Conservation (phyloP, 257 asterid species). For the Cordia subcordata region DNA sequence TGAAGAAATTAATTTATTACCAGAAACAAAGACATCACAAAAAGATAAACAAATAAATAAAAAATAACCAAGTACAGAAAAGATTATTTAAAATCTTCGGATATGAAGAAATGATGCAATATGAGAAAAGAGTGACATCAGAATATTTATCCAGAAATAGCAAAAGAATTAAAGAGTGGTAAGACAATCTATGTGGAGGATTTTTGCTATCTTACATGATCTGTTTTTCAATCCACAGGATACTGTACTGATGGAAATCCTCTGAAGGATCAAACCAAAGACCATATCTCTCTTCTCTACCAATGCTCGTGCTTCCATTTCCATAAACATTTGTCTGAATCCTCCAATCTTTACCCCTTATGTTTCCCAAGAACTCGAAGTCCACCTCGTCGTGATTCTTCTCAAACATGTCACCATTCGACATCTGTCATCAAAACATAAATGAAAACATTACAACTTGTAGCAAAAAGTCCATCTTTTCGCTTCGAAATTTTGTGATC, state of each 20-base stretch:
- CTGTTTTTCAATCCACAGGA: constrained; percentile 61
- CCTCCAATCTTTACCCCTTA: constrained; percentile 82
- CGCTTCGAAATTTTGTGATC: too few species aligned
- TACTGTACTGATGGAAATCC: constrained; percentile 69
- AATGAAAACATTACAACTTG: background rate
- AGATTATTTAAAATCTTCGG: too few species aligned
- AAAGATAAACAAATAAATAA: too few species aligned
- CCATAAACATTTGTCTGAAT: constrained; percentile 85
- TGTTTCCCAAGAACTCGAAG: constrained; percentile 86
- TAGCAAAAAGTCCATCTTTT: too few species aligned
- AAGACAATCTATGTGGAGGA: background rate
- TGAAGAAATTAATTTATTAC: too few species aligned
- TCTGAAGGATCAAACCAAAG: constrained; percentile 91
- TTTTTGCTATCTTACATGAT: constrained; percentile 44
- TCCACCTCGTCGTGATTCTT: constrained; percentile 88
- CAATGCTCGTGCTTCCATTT: constrained; percentile 72
- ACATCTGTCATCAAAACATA: constrained; percentile 47
- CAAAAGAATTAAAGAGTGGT: background rate
- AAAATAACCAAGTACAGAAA: too few species aligned
- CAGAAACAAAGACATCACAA: too few species aligned
- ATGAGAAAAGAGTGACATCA: background rate
- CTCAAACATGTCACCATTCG: constrained; percentile 65
- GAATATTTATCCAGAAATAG: constrained; percentile 1
- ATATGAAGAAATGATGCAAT: background rate
- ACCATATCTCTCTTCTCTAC: constrained; percentile 86